These are phyloP conservation scores for Blastobotrys petasosporus DNA, from an alignment of 1,139 yeast genomes.

Conservation along the genomic window DNA sequence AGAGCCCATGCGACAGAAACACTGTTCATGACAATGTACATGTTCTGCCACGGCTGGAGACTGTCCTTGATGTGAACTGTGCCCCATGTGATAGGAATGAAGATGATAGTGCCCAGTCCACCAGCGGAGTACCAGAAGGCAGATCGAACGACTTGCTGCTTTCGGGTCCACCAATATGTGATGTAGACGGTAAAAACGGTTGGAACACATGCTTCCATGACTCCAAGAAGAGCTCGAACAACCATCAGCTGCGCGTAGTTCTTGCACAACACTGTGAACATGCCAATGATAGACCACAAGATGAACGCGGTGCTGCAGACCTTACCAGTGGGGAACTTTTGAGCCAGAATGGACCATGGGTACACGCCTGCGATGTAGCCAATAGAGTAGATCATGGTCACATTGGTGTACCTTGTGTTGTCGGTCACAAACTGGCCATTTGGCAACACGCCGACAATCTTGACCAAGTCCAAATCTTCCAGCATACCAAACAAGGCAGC, in stretches of 20 bases:
- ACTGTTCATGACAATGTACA: conserved; percentile 11
- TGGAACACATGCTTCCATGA: conserved; percentile 13
- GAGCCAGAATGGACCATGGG: conserved; percentile 43
- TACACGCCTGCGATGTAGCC: conserved; percentile 42
- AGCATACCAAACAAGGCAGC: conserved; percentile 11
- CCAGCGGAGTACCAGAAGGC: conserved; percentile 10
- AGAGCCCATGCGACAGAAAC: conserved; percentile 31
- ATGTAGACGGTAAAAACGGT: conserved; percentile 15
- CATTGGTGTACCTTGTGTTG: conserved; percentile 43
- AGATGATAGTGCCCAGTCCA: conserved; percentile 7
- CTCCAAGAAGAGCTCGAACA: conserved; percentile 14
- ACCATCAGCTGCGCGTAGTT: conserved; percentile 13
- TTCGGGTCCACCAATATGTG: conserved; percentile 15
- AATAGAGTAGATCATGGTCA: conserved; percentile 41
- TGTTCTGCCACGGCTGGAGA: conserved; percentile 12
- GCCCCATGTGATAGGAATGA: conserved; percentile 7
- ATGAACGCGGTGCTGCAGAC: conserved; percentile 7
- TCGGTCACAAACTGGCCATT: conserved; percentile 32
- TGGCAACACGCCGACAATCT: conserved; percentile 26
- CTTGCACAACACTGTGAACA: conserved; percentile 11
- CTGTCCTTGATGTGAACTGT: conserved; percentile 10
- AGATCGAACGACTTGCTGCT: conserved; percentile 13
- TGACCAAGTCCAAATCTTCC: conserved; percentile 6
- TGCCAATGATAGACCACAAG: conserved; percentile 12
- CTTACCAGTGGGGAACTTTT: conserved; percentile 47